Percentiles rank a stretch among this genome's conserved stretches.
These are phyloP conservation scores for Calocybe cyanea DNA, from an alignment of 768 basidiomycete genomes.

Conservation along the genomic window DNA sequence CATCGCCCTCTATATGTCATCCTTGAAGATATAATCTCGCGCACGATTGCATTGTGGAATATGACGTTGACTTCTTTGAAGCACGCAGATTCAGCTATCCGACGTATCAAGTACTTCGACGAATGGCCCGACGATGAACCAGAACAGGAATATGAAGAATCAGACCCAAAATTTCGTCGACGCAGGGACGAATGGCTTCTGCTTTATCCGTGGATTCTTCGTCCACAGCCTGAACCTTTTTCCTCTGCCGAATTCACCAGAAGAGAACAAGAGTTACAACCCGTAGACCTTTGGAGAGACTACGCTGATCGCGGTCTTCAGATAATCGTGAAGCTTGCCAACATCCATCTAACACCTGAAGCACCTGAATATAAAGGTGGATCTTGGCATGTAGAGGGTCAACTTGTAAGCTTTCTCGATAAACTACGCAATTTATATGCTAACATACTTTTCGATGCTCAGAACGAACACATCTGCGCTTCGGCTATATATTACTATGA, in stretches of 20 bases:
- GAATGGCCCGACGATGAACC: too few species aligned
- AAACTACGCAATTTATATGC: neutral
- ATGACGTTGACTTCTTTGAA: slow-evolving; percentile 18
- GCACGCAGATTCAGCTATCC: neutral
- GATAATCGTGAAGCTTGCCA: slow-evolving; percentile 15
- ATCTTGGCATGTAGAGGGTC: slow-evolving; percentile 15
- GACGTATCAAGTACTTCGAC: slow-evolving; percentile 17
- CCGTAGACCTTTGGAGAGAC: slow-evolving; percentile 10
- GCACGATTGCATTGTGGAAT: slow-evolving; percentile 31
- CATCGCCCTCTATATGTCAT: slow-evolving; percentile 22
- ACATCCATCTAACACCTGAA: slow-evolving; percentile 16
- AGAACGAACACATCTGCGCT: slow-evolving; percentile 19
- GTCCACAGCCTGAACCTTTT: too few species aligned
- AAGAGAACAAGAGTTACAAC: too few species aligned
- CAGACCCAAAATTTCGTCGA: too few species aligned
- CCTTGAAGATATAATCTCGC: slow-evolving; percentile 22
- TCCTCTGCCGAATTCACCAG: too few species aligned
- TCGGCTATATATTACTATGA: slow-evolving; percentile 17
- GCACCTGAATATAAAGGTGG: slow-evolving; percentile 13
- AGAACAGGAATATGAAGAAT: too few species aligned
- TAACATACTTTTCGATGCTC: neutral
- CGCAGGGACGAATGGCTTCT: too few species aligned
- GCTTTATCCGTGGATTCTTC: too few species aligned
- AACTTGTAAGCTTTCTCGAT: slow-evolving; percentile 8
- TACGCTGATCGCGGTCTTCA: slow-evolving; percentile 9